Evolutionary conservation across 1,284 basidiomycete species (phyloP).

Genomic region (Gomphus sp.): DNA sequence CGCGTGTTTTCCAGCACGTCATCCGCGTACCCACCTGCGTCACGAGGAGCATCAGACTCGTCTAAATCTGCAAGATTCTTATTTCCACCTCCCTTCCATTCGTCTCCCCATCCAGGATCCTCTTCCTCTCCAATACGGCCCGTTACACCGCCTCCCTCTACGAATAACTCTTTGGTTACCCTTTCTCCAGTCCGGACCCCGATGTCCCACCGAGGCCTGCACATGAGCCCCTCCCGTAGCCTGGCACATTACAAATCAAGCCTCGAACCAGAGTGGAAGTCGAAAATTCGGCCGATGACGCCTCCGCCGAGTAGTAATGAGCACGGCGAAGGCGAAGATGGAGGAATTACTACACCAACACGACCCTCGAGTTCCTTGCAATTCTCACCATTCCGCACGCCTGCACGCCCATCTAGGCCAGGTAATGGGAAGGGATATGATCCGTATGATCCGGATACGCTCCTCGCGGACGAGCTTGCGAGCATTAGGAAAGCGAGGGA

Average conservation of each 20-base stretch:
- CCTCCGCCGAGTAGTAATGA: conserved; percentile 39
- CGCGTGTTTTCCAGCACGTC: background rate
- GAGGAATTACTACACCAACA: conserved; percentile 48
- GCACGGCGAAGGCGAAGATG: conserved; percentile 18
- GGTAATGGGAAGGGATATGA: conserved; percentile 36
- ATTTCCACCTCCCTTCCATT: conserved; percentile 24
- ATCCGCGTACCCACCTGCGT: background rate
- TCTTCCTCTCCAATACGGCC: conserved; percentile 18
- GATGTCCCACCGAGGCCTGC: conserved; percentile 54
- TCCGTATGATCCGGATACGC: conserved; percentile 53
- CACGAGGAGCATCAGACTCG: conserved; percentile 12
- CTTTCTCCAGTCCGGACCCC: conserved; percentile 55
- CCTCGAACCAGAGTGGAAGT: conserved; percentile 34
- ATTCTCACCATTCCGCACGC: conserved; percentile 51
- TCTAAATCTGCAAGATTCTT: conserved; percentile 18
- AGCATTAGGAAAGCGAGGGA: conserved; percentile 32
- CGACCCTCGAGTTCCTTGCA: conserved; percentile 25
- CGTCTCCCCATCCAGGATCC: conserved; percentile 9
- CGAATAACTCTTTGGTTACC: conserved; percentile 20
- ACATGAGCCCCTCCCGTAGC: conserved; percentile 54
- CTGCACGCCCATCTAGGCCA: conserved; percentile 16
- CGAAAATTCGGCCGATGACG: background rate
- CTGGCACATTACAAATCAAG: conserved; percentile 56
- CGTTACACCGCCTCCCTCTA: conserved; percentile 24
- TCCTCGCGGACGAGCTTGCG: conserved; percentile 59